Base-by-base conservation (phyloP, 768 basidiomycete genomes). In the Mycena polygramma region DNA sequence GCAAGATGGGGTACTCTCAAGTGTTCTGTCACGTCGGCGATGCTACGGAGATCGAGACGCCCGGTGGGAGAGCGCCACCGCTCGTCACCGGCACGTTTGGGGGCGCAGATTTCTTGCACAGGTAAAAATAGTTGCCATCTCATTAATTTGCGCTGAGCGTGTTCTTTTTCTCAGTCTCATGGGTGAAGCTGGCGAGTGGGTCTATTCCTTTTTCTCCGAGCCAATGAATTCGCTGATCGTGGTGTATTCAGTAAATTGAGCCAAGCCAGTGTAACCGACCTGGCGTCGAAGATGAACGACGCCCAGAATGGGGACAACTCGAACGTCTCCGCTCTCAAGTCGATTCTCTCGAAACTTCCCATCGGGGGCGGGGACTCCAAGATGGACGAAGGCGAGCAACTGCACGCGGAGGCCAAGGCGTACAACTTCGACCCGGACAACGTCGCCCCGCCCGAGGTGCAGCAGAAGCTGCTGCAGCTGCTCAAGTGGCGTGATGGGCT, bases 1-100 rank as follows among this genome's bases (percentile, higher is more conserved):
- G 88, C 70, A 90, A 89, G 70, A 83, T 94, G 82, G 94, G 94
- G 0, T 83, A 93, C 77, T 69, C 81, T 19, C 84, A 92, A 51
- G 91, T 94, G 19, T 95, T 95, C 80, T 90, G 90, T 68, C 93
- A 95, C 78, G 92, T 95, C 57, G 93, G 94, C 17, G 89, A 91
- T 51, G 83, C 85, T 69, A 87, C 87, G 83, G 66, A 60, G 24
- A 82, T 90, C 57, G 79, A 89, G 53, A 88, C 89, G 0, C 89
- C 89, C 20, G 84, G 82, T 64, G 89, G 89, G 20, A 80, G 79
- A 36, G 87, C 87, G 1, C 89, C 89, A 1, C 91, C 91, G 66
- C 85, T 92, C 45, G 86, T 92, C 19, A 92, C 91, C 6, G 91
- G 91, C 14, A 90, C 90, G 0, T 92, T 92, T 77, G 89, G 91